These are phyloP conservation scores for Coprinellus micaceus DNA, from an alignment of 768 basidiomycete genomes.

Conservation along the genomic window DNA sequence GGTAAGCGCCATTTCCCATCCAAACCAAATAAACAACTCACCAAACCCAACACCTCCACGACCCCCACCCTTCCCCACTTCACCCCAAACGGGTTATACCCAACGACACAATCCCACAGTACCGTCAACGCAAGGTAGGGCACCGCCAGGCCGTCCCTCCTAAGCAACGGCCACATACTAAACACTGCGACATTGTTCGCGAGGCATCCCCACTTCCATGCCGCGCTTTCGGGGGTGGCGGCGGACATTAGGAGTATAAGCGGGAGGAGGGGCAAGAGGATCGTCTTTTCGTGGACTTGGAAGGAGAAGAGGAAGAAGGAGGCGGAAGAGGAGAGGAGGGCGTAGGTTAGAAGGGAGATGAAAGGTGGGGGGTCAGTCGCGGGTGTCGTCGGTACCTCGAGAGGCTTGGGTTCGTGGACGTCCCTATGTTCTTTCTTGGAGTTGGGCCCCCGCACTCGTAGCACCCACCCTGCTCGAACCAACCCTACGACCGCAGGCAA, in stretches of 20 bases:
- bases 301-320: constrained; percentile 97
- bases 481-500: constrained; percentile 52
- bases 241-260: constrained; percentile 71
- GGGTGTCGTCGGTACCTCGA: constrained; percentile 7
- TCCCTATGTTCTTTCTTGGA: neutral
- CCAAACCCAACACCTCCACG: constrained; percentile 51
- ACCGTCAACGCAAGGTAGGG: constrained; percentile 68
- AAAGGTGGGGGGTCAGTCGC: constrained; percentile 39
- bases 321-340: constrained; percentile 76
- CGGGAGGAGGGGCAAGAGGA: constrained; percentile 82
- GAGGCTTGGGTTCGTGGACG: neutral
- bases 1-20: no score
- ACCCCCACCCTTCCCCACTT: constrained; percentile 31
- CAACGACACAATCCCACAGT: constrained; percentile 82
- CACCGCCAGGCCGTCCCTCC: constrained; percentile 69
- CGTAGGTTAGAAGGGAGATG: constrained; percentile 71
- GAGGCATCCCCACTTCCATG: constrained; percentile 68
- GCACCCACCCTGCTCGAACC: constrained; percentile 32
- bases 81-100: constrained; percentile 60
- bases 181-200: constrained; percentile 84
- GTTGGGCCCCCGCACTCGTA: constrained; percentile 11
- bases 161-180: constrained; percentile 92
- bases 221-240: constrained; percentile 47
- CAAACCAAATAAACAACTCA: constrained; percentile 36
- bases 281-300: constrained; percentile 94